These are phyloP conservation scores for Rhodocollybia butyracea DNA, from an alignment of 768 basidiomycete genomes.

Conservation along the genomic window DNA sequence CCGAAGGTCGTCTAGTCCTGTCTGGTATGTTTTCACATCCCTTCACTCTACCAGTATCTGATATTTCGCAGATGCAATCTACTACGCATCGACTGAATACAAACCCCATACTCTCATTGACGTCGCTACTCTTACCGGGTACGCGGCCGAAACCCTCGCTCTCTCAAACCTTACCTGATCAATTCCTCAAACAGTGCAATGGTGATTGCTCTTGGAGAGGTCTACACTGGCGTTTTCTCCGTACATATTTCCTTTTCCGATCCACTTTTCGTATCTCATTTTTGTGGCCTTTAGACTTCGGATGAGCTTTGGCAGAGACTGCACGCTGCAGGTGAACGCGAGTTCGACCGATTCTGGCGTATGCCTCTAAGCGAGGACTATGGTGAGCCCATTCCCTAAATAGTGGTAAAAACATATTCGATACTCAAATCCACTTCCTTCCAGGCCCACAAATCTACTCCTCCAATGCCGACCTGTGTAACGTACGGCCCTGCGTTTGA, in stretches of 20 bases:
- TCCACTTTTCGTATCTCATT: not conserved
- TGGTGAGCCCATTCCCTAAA: conserved; percentile 22
- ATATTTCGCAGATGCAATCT: conserved; percentile 64
- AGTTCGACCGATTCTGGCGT: conserved; percentile 86
- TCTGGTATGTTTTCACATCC: conserved; percentile 43
- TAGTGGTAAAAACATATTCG: not conserved
- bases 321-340: conserved; percentile 62
- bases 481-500: conserved; percentile 38
- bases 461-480: conserved; percentile 81
- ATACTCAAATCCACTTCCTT: not conserved
- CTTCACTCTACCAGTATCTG: not conserved
- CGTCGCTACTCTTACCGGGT: conserved; percentile 86
- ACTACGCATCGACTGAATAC: conserved; percentile 74
- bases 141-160: conserved; percentile 13
- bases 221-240: conserved; percentile 76
- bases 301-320: conserved; percentile 73
- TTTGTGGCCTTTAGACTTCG: conserved; percentile 46
- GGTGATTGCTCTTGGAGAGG: conserved; percentile 68
- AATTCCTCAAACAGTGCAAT: conserved; percentile 49
- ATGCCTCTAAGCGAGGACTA: conserved; percentile 86
- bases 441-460: conserved; percentile 64
- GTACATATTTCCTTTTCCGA: conserved; percentile 31
- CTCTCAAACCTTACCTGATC: not conserved
- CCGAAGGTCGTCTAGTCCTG: conserved; percentile 75
- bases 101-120: conserved; percentile 83